These are phyloP conservation scores for Lanmaoa rubissima DNA, from an alignment of 768 basidiomycete genomes.

Conservation along the genomic window DNA sequence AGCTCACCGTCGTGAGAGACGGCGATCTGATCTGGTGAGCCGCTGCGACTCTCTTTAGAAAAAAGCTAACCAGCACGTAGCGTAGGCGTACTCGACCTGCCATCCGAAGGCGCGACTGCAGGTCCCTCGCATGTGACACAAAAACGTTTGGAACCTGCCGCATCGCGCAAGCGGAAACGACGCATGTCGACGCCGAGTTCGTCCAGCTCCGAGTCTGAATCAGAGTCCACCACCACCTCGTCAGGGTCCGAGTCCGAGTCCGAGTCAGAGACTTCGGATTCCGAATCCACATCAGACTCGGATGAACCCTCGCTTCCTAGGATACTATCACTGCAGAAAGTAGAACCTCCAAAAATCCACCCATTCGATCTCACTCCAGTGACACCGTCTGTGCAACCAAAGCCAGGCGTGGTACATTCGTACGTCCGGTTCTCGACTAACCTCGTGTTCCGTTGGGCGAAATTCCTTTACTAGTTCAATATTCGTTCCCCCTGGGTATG, in stretches of 20 bases:
- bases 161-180: constrained; percentile 29
- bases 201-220: constrained; percentile 22
- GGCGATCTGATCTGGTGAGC: constrained; percentile 30
- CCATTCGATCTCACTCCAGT: constrained; percentile 5
- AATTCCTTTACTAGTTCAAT: constrained; percentile 6
- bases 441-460: background rate
- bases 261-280: constrained; percentile 15
- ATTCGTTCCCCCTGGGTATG: constrained; percentile 55
- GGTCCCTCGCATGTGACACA: background rate
- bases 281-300: constrained; percentile 19
- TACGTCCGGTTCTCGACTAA: background rate
- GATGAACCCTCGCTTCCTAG: background rate
- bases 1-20: constrained; percentile 26
- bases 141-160: background rate
- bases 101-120: background rate
- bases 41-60: accelerated
- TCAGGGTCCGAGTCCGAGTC: constrained; percentile 29
- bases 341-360: constrained; percentile 15
- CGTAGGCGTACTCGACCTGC: constrained; percentile 10
- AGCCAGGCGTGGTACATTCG: background rate
- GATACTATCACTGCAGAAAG: background rate
- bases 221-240: constrained; percentile 20
- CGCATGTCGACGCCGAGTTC: constrained; percentile 8
- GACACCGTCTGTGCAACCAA: constrained; percentile 8
- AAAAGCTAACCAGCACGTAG: constrained; percentile 10